phyloP scores from a whole-genome alignment of 179 eudicot species.

The Sideroxylon spinosum region DNA sequence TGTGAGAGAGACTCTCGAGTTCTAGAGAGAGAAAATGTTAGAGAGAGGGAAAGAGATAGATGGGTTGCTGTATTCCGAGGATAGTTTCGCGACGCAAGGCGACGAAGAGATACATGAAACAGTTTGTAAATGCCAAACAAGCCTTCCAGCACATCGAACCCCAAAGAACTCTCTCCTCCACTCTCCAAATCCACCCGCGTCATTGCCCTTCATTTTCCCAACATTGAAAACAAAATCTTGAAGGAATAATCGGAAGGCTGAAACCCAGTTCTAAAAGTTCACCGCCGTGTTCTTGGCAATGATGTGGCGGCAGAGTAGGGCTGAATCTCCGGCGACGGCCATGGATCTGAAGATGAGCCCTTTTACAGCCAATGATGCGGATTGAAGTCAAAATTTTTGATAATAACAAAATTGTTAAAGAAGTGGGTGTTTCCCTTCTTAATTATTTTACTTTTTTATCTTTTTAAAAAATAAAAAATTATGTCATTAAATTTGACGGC shows the following conservation, averaged over 20 bases:
- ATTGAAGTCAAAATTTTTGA: neutral
- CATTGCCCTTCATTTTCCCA: slow-evolving; percentile 14
- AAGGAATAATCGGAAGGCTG: slow-evolving; percentile 13
- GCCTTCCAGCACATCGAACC: slow-evolving; percentile 36
- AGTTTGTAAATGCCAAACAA: no score
- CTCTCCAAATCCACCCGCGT: slow-evolving; percentile 19
- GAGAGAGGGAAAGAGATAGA: no score
- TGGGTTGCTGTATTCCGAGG: no score
- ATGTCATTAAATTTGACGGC: no score
- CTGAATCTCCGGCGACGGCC: slow-evolving; percentile 30
- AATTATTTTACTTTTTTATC: no score
- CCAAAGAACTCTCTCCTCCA: slow-evolving; percentile 3
- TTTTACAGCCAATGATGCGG: neutral
- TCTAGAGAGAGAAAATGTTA: no score
- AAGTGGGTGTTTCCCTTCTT: neutral
- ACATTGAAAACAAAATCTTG: slow-evolving; percentile 13
- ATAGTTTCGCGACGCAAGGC: no score
- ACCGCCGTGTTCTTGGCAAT: slow-evolving; percentile 4
- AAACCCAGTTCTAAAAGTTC: slow-evolving; percentile 14
- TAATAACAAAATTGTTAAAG: neutral
- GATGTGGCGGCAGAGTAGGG: slow-evolving; percentile 11
- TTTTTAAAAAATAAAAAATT: no score
- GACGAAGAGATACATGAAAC: no score
- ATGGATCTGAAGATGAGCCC: slow-evolving; percentile 6
- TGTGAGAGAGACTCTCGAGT: no score